Percentiles rank a stretch among this genome's conserved stretches.
Conservation (phyloP, 2,329 filamentous ascomycete genomes). For the Fusarium dlaminii region DNA sequence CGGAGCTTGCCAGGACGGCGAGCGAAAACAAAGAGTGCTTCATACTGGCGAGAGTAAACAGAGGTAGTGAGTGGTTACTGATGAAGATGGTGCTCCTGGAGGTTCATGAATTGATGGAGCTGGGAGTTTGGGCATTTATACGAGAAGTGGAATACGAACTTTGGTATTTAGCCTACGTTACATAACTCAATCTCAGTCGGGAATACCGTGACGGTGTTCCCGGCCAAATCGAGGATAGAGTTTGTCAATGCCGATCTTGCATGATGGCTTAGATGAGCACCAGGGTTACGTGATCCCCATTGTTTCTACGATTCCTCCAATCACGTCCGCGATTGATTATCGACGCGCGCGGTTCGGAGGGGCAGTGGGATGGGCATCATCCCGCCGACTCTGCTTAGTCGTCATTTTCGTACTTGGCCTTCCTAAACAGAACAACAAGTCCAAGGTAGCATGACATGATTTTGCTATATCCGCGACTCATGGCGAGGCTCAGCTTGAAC, state of each 20-base stretch:
- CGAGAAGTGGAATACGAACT: neutral
- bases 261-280: neutral
- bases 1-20: slow-evolving; percentile 12
- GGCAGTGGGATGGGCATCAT: neutral
- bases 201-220: neutral
- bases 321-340: neutral
- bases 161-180: neutral
- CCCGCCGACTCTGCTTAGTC: neutral
- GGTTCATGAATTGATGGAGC: no score
- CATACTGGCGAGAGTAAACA: neutral
- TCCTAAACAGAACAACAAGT: neutral
- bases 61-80: neutral
- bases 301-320: neutral
- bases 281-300: neutral
- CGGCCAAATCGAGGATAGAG: neutral
- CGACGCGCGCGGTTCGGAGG: neutral
- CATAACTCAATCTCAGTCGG: neutral
- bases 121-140: neutral
- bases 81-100: neutral
- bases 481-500: neutral
- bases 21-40: neutral
- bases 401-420: neutral
- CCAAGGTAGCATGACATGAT: neutral
- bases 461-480: neutral
- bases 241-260: neutral